Base-by-base conservation (phyloP, 805 yeast species). In the Sungouiella thailandica region DNA sequence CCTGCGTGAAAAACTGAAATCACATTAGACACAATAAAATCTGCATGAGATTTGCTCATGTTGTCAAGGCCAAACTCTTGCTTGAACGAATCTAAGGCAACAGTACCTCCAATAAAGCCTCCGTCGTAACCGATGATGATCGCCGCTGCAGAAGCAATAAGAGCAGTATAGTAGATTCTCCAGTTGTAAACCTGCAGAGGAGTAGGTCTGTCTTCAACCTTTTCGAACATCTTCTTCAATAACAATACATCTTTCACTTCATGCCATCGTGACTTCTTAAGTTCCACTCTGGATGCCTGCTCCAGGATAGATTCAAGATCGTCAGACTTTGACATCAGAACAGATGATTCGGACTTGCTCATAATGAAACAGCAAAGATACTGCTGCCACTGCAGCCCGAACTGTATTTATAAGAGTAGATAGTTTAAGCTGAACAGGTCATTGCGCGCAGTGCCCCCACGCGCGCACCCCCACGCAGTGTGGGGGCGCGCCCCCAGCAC, bases 91-190 rank as follows among this genome's bases (percentile, higher is more conserved):
- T 44, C 44, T 17, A 62, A 46, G 3, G 62, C 59, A 18, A 61
- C 63, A 3, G 67, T 59, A 7, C 68, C 68, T 6, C 69, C 69
- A 28, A 63, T 63, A 31, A 60, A 62, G 3, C 65, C 68, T 5
- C 65, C 61, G 35, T 63, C 69, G 35, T 63, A 63, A 7, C 69
- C 69, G 30, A 62, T 60, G 31, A 63, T 59, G 32, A 62, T 58
- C 23, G 68, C 65, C 3, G 67, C 68, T 7, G 62, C 57, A 6
- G 64, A 55, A 2, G 67, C 62, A 44, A 58, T 52, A 23, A 61
- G 34, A 4, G 67, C 63, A 10, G 68, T 62, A 25, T 50, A 47
- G 40, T 60, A 60, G 23, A 58, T 46, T 31, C 60, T 40, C 43
- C 43, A 49, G 43, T 63, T 62, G 45, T 63, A 63, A 3, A 63